These are phyloP conservation scores for Akanthomyces lecanii DNA, from an alignment of 2,329 filamentous ascomycete genomes.

Conservation along the genomic window DNA sequence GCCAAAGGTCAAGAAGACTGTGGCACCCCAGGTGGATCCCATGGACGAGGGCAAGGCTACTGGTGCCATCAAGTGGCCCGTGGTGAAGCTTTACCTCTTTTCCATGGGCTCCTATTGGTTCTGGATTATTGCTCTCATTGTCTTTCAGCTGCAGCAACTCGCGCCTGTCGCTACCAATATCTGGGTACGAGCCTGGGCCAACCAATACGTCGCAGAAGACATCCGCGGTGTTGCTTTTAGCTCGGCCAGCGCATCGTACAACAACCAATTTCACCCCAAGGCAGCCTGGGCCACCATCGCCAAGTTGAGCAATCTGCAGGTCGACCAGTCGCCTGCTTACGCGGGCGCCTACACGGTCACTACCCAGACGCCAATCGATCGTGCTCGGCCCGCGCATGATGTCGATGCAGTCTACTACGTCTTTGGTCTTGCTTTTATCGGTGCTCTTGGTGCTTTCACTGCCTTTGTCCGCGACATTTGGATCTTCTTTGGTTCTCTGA, in stretches of 20 bases:
- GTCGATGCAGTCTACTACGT: slow-evolving; percentile 86
- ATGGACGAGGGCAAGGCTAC: slow-evolving; percentile 75
- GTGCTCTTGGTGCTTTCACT: slow-evolving; percentile 70
- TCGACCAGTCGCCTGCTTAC: slow-evolving; percentile 10
- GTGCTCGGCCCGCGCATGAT: slow-evolving; percentile 37
- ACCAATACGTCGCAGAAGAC: slow-evolving; percentile 65
- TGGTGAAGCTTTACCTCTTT: slow-evolving; percentile 78
- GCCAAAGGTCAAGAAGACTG: slow-evolving; percentile 43
- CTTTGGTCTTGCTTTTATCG: slow-evolving; percentile 74
- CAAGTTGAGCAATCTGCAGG: slow-evolving; percentile 30
- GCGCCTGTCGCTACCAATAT: slow-evolving; percentile 83
- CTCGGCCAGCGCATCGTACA: slow-evolving; percentile 24
- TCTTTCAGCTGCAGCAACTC: slow-evolving; percentile 80
- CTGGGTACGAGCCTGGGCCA: slow-evolving; percentile 95
- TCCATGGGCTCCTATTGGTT: slow-evolving; percentile 98
- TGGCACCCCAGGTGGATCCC: slow-evolving; percentile 46
- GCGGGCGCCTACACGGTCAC: slow-evolving; percentile 13
- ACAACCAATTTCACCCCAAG: slow-evolving; percentile 27
- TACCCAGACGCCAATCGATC: slow-evolving; percentile 17
- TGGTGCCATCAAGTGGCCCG: slow-evolving; percentile 82
- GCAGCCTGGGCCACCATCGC: slow-evolving; percentile 35
- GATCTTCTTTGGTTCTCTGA: slow-evolving; percentile 87
- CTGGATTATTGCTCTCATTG: slow-evolving; percentile 70
- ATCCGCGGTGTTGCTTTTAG: slow-evolving; percentile 21
- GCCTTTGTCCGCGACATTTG: slow-evolving; percentile 81